Base-by-base conservation (phyloP, 2,329 filamentous ascomycete species). In the Aspergillus novoparasiticus region DNA sequence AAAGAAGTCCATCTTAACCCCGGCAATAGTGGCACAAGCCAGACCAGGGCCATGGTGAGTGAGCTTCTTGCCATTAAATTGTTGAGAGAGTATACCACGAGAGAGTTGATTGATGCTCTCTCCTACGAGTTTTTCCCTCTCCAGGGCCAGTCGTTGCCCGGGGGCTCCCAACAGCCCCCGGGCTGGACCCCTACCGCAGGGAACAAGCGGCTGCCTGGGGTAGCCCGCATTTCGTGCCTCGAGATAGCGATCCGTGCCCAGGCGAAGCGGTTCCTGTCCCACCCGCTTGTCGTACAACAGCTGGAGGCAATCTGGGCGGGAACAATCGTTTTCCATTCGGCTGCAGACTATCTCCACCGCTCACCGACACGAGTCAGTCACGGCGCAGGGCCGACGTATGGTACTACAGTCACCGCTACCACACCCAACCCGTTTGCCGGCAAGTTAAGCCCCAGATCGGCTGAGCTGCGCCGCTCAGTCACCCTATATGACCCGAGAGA, bases 221-320 rank as follows among this genome's bases (percentile, higher is more conserved):
- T 88, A 50, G 90, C 91, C 32, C 87, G 94, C 63, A 94, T 94
- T 19, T 97, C 94, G 10, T 94, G 94, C 9, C 86, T 97, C 36
- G 94, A 97, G 79, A 89, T 98, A 62, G 94, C 94, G 64, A 97
- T 98, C 72, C 89, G 93, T 69, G 93, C 94, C 23, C 94, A 94
- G 66, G 92, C 94, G 26, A 97, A 98, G 79, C 90, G 93, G 69
- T 96, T 97, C 70, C 83, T 98, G 6, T 91, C 94, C 10, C 94
- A 97, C 73, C 94, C 94, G 0, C 83, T 97, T 4, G 93, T 97
- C 0, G 90, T 97, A 10, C 93, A 96, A 76, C 94, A 97, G 74
- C 84, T 98, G n/a, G 93, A 97, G 77, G 94, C 93, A 51, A 97
- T 98, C 65, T 98, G 94, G 94, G 94, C 93, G 23, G 94, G 94